phyloP scores from a whole-genome alignment of 495 filamentous ascomycete genomes.

The Letharia columbiana region DNA sequence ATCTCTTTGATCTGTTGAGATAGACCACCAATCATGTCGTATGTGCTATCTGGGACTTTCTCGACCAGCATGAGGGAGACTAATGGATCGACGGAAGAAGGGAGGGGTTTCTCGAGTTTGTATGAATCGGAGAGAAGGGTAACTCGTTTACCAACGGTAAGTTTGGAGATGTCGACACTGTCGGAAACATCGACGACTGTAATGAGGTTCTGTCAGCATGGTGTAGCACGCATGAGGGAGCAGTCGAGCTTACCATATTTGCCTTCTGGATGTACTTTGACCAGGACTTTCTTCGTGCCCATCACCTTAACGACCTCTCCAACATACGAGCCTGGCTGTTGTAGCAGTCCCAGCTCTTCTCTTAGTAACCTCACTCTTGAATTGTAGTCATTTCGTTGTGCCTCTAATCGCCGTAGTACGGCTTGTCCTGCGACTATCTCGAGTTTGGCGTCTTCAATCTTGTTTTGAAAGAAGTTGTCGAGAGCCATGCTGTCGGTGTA shows the following conservation, averaged over 20 bases:
- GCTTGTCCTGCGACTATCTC: slow-evolving; percentile 99
- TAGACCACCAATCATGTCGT: slow-evolving; percentile 99
- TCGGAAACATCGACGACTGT: slow-evolving; percentile 95
- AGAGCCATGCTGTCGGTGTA: slow-evolving; percentile 70
- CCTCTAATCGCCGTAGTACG: slow-evolving; percentile 86
- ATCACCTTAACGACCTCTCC: slow-evolving; percentile 99
- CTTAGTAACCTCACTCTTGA: slow-evolving; percentile 89
- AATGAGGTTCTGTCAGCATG: slow-evolving; percentile 19
- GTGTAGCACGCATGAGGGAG: not conserved
- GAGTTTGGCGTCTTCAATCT: slow-evolving; percentile 99
- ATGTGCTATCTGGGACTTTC: slow-evolving; percentile 98
- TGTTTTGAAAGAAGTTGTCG: slow-evolving; percentile 98
- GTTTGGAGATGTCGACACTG: slow-evolving; percentile 85
- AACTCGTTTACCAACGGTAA: slow-evolving; percentile 95
- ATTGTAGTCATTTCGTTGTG: slow-evolving; percentile 99
- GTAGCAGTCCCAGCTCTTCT: slow-evolving; percentile 91
- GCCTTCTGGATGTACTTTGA: slow-evolving; percentile 98
- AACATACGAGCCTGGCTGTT: slow-evolving; percentile 97
- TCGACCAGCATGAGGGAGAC: slow-evolving; percentile 99
- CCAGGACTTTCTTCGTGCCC: slow-evolving; percentile 97
- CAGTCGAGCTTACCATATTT: slow-evolving; percentile 77
- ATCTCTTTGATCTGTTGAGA: slow-evolving; percentile 99
- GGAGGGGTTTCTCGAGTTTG: slow-evolving; percentile 96
- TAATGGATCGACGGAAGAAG: slow-evolving; percentile 92
- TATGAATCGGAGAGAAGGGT: slow-evolving; percentile 93